phyloP scores from a whole-genome alignment of 805 yeast species.

The Saccharomycopsis capsularis region DNA sequence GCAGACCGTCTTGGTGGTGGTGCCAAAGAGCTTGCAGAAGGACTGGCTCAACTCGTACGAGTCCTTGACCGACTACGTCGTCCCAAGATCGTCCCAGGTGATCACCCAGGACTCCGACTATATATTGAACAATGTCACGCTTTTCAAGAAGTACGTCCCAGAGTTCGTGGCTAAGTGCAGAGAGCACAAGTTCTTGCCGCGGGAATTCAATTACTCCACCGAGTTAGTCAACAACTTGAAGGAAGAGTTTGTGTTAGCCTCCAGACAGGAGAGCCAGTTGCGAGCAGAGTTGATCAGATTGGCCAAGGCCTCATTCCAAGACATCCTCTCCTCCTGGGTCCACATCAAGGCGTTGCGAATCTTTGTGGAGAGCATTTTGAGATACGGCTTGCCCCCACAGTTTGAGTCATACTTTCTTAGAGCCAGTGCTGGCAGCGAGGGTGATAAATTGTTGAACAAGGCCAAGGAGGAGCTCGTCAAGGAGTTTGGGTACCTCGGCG shows the following conservation, averaged over 20 bases:
- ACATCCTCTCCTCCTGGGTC: constrained; percentile 78
- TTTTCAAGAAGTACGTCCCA: constrained; percentile 73
- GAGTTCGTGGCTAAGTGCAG: constrained; percentile 67
- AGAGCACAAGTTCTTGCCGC: constrained; percentile 84
- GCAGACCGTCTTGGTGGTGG: constrained; percentile 79
- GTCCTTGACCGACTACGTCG: constrained; percentile 69
- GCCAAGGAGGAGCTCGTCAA: constrained; percentile 64
- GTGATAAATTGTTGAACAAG: constrained; percentile 36
- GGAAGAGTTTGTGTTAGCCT: constrained; percentile 71
- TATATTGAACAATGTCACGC: constrained; percentile 64
- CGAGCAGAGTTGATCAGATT: constrained; percentile 75
- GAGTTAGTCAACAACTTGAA: constrained; percentile 63
- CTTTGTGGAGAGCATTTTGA: constrained; percentile 86
- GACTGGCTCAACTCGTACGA: constrained; percentile 71
- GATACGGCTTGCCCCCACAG: constrained; percentile 96
- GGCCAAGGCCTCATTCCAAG: constrained; percentile 84
- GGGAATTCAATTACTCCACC: constrained; percentile 86
- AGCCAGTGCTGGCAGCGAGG: constrained; percentile 40
- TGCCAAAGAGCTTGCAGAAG: constrained; percentile 57
- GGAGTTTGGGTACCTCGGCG: constrained; percentile 85
- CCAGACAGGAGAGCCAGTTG: constrained; percentile 63
- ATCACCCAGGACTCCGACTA: constrained; percentile 71
- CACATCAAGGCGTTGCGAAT: constrained; percentile 83
- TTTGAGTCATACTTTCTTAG: constrained; percentile 51
- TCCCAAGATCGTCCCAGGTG: constrained; percentile 78